Base-by-base conservation (phyloP, 768 basidiomycete genomes). In the Daedaleopsis sinensis region DNA sequence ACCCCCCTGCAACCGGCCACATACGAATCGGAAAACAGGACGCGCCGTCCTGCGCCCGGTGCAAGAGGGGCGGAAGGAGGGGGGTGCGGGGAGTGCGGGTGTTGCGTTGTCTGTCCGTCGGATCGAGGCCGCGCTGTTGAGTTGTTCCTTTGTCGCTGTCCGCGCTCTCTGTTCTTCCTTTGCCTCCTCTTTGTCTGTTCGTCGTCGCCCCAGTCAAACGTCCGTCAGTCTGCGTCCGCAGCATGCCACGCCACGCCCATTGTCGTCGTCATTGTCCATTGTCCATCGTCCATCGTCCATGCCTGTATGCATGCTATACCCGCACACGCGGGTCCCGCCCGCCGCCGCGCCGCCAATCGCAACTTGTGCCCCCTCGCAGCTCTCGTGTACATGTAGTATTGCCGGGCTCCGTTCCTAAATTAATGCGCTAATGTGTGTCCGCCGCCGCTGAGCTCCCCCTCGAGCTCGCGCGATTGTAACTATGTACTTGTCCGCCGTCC, bases 371-470 rank as follows among this genome's bases (percentile, higher is more conserved):
- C 32, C 27, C 44, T 18, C 24, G 35, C 46, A 15, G 32, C 46
- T 27, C 43, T 46, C 55, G 55, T 62, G 61, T 62, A 62, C 61
- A 52, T 62, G 55, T 62, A 62, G 61, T 62, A 57, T 62, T 62
- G 61, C 61, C 61, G 61, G 61, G 61, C 55, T 52, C 52, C 60
- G 61, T 52, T 53, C 61, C 61, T 62, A 62, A 62, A 48, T 62
- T 62, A 62, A 62, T 62, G 61, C 52, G 51, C 55, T 62, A 62
- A 62, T 62, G 61, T 51, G 23, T 47, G 53, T 55, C 24, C 53
- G 53, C 50, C 54, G 46, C 16, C 49, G 48, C 36, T n/a, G n/a
- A n/a, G n/a, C n/a, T 44, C 21, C 13, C 47, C 21, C 27, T 32
- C 27, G n/a, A n/a, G n/a, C n/a, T 32, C 27, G 27, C 27, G 27